Conservation (phyloP, 1,284 basidiomycete species). For the Trichosporon faecale region DNA sequence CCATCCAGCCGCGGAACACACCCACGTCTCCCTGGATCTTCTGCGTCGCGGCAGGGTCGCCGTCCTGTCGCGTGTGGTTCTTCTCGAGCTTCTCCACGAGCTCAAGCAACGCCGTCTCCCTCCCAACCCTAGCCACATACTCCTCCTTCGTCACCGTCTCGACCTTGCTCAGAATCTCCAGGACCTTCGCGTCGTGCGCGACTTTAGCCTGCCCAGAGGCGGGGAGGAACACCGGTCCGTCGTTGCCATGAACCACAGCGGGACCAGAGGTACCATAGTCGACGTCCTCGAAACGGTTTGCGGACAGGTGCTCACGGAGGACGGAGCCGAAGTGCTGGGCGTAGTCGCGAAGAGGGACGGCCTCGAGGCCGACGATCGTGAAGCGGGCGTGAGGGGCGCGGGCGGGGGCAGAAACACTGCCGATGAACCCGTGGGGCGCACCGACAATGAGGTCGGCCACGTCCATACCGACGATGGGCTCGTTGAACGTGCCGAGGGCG, state of each 20-base stretch:
- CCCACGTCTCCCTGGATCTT: background rate
- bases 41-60: background rate
- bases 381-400: background rate
- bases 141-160: background rate
- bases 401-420: background rate
- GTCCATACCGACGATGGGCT: constrained; percentile 4
- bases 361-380: background rate
- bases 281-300: background rate
- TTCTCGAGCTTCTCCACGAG: background rate
- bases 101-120: background rate
- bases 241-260: background rate
- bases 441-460: background rate
- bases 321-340: background rate
- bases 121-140: background rate
- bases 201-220: background rate
- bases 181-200: background rate
- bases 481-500: constrained; percentile 1
- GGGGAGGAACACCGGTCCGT: background rate
- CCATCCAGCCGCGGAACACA: background rate
- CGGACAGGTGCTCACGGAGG: background rate
- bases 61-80: background rate
- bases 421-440: background rate
- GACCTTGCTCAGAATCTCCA: background rate
- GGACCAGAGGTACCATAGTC: background rate
- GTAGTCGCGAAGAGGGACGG: background rate